Evolutionary conservation across 176 grass and related monocot species (phyloP).

Genomic region (Triticum turgidum): DNA sequence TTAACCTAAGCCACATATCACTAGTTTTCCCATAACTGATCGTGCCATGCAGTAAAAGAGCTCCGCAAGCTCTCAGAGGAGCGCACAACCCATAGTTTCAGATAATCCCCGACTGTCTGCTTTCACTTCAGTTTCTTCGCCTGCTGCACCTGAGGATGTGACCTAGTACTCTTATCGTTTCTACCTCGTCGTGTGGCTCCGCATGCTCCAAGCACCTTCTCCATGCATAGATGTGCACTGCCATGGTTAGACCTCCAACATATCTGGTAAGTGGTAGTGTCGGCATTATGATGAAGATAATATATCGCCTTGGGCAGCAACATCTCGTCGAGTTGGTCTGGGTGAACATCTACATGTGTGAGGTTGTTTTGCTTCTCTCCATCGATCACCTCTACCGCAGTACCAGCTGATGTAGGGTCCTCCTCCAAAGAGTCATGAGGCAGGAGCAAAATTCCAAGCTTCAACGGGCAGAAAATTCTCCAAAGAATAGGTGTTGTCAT

Average conservation of each 20-base stretch:
- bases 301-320: not conserved
- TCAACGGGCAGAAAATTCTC: not conserved
- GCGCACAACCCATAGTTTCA: not conserved
- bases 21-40: not conserved
- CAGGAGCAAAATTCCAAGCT: not conserved
- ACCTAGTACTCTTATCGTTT: not conserved
- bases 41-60: not conserved
- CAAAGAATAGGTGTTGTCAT: not conserved
- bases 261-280: not conserved
- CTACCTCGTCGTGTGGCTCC: not conserved
- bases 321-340: constrained; percentile 14
- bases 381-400: not conserved
- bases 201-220: not conserved
- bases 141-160: not conserved
- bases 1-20: not conserved
- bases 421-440: too few species aligned
- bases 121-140: not conserved
- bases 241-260: constrained; percentile 26
- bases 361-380: not conserved
- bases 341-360: not conserved
- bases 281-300: not conserved
- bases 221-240: constrained; percentile 6
- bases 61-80: not conserved
- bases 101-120: not conserved
- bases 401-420: too few species aligned